Evolutionary conservation across 768 basidiomycete genomes (phyloP).

Genomic region (Suillus paluster): DNA sequence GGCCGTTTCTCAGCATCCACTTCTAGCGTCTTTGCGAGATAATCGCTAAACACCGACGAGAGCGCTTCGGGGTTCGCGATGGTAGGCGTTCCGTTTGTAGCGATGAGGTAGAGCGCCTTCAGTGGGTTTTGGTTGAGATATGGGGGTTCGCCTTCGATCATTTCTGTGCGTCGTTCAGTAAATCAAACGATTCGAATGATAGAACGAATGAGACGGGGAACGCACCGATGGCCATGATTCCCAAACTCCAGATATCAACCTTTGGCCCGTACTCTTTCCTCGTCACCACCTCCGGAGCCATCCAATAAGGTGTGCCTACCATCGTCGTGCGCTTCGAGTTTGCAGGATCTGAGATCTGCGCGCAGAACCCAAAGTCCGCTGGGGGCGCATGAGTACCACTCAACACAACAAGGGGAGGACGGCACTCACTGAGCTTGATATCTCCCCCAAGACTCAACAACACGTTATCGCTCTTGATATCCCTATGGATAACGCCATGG

Average conservation of each 20-base stretch:
- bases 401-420: not conserved
- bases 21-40: constrained; percentile 85
- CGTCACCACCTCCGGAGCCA: constrained; percentile 98
- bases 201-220: not conserved
- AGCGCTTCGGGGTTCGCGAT: constrained; percentile 89
- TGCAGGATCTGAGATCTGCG: constrained; percentile 89
- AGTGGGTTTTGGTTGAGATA: constrained; percentile 96
- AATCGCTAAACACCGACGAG: constrained; percentile 84
- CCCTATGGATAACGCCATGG: constrained; percentile 97
- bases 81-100: constrained; percentile 96
- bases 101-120: constrained; percentile 96
- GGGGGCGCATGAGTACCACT: constrained; percentile 10
- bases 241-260: constrained; percentile 97
- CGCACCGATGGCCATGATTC: constrained; percentile 94
- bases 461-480: constrained; percentile 99
- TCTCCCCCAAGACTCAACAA: constrained; percentile 91
- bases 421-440: constrained; percentile 92
- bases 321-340: constrained; percentile 95
- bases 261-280: constrained; percentile 98
- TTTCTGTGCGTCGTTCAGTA: constrained; percentile 57
- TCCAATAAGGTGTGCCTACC: constrained; percentile 99
- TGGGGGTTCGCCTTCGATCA: constrained; percentile 98
- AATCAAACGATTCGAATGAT: constrained; percentile 10
- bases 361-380: constrained; percentile 99
- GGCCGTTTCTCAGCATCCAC: constrained; percentile 96